These are phyloP conservation scores for Ophiostoma sp. DNA, from an alignment of 2,329 filamentous ascomycete species.

Conservation along the genomic window DNA sequence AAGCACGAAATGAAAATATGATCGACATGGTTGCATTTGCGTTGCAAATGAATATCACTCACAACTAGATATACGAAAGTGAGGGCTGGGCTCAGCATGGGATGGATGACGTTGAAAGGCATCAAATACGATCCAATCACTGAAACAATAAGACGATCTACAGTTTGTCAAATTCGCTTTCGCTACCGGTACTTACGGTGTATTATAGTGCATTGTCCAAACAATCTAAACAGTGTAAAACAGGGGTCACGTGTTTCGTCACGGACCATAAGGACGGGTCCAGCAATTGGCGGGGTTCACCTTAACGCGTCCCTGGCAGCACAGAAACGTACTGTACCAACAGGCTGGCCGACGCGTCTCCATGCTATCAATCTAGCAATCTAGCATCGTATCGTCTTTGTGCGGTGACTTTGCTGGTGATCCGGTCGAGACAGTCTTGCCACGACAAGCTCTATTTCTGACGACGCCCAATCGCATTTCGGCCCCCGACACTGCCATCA, in stretches of 20 bases:
- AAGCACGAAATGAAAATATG: not conserved
- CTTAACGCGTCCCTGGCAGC: slow-evolving; percentile 17
- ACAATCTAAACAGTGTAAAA: not conserved
- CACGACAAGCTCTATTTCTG: slow-evolving; percentile 1
- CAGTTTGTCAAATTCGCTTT: not conserved
- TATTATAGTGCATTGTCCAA: too few relatives aligned
- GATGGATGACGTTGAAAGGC: too few relatives aligned
- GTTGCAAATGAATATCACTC: not conserved
- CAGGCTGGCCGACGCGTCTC: not conserved
- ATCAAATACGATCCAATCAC: not conserved
- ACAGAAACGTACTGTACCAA: not conserved
- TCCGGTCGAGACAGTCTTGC: slow-evolving; percentile 18
- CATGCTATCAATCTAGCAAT: not conserved
- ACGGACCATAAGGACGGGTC: not conserved
- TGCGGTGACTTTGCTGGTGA: not conserved
- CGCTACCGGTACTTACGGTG: not conserved
- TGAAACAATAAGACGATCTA: not conserved
- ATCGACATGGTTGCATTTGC: not conserved
- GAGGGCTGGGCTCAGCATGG: too few relatives aligned
- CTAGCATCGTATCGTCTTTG: slow-evolving; percentile 13
- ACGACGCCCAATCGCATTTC: not conserved
- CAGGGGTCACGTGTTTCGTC: not conserved
- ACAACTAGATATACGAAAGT: not conserved
- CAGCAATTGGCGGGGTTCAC: slow-evolving; percentile 16
- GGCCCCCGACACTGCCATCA: not conserved